Evolutionary conservation across 2,329 filamentous ascomycete genomes (phyloP), one percentile per base, ranked within the genome.

Genomic region (Aspergillus calidoustus): DNA sequence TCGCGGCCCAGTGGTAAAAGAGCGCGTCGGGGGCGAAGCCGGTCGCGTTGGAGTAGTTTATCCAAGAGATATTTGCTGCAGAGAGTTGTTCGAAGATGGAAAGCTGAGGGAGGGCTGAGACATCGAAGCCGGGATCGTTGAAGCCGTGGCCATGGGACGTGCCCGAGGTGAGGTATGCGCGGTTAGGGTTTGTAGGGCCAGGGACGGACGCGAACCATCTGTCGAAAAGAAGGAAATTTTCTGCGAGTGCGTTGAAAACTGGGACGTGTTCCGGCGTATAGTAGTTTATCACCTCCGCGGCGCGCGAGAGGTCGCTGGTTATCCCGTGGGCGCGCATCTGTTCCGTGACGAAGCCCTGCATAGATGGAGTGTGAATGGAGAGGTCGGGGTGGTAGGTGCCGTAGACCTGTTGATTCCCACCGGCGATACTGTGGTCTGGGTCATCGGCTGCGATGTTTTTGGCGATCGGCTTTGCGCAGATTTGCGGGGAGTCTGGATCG

Each of bases 1-100:
- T 66, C 71, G 68, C 78, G 74, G 23, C 76, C 74, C 72, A 74
- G 77, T 68, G 76, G 64, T 25, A 47, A 46, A 44, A 23, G 22
- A 72, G 66, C 0, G 80, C 76, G 61, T 83, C 81, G 0, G 81
- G 80, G 23, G 77, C 75, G 47, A 79, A 80, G 22, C 74, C 77
- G 11, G 73, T 77, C 43, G 78, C 73, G 68, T 81, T 79, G 50
- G 78, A 74, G 69, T 83, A 83, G 70, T 83, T 82, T 58, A 74
- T 78, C 77, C 76, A 79, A 25, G 64, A 71, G 49, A 79, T 72
- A 43, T 72, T 71, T 51, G 74, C 74, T 8, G 74, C 73, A 54
- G 68, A 72, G 53, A 77, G 66, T 6, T 74, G 68, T 60, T 80
- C 74, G 50, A 79, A 79, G 64, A 79, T 72, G 3, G 77, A 78